Conservation (phyloP, 2,329 filamentous ascomycete genomes). For the Trichoderma simmonsii region DNA sequence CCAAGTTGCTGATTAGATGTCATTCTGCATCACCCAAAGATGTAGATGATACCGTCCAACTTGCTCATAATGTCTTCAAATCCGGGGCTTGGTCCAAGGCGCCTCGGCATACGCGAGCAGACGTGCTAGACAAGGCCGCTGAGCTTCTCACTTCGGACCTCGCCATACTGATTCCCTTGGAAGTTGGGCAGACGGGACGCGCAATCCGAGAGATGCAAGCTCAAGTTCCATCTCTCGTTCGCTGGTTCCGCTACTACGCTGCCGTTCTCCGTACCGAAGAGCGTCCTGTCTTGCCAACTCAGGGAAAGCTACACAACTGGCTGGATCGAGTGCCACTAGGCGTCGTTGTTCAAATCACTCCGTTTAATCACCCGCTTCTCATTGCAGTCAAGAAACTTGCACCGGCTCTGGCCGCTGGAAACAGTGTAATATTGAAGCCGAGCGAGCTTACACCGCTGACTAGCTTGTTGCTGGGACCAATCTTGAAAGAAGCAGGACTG, state of each 20-base stretch:
- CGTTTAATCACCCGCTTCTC: constrained; percentile 58
- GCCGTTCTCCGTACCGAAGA: constrained; percentile 65
- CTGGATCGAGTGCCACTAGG: constrained; percentile 54
- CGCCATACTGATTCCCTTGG: constrained; percentile 56
- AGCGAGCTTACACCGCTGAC: constrained; percentile 62
- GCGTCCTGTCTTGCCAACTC: constrained; percentile 62
- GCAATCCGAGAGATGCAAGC: constrained; percentile 67
- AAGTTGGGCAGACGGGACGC: constrained; percentile 66
- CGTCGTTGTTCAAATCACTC: constrained; percentile 55
- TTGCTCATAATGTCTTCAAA: constrained; percentile 63
- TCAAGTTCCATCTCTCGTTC: constrained; percentile 62
- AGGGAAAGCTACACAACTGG: constrained; percentile 57
- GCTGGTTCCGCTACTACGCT: constrained; percentile 72
- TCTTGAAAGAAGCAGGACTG: constrained; percentile 65
- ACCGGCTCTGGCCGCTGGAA: constrained; percentile 58
- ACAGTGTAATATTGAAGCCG: constrained; percentile 59
- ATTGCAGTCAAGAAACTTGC: constrained; percentile 60
- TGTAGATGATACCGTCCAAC: constrained; percentile 28
- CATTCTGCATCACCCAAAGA: constrained; percentile 31
- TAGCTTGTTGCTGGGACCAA: constrained; percentile 55
- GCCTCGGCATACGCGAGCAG: constrained; percentile 56
- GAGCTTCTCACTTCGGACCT: constrained; percentile 51
- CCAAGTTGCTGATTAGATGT: constrained; percentile 21
- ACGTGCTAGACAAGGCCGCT: constrained; percentile 60
- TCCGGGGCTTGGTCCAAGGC: constrained; percentile 62